Evolutionary conservation across 2,329 filamentous ascomycete genomes (phyloP), one percentile per base, ranked within the genome.

Genomic region (Diaporthe citrichinensis): DNA sequence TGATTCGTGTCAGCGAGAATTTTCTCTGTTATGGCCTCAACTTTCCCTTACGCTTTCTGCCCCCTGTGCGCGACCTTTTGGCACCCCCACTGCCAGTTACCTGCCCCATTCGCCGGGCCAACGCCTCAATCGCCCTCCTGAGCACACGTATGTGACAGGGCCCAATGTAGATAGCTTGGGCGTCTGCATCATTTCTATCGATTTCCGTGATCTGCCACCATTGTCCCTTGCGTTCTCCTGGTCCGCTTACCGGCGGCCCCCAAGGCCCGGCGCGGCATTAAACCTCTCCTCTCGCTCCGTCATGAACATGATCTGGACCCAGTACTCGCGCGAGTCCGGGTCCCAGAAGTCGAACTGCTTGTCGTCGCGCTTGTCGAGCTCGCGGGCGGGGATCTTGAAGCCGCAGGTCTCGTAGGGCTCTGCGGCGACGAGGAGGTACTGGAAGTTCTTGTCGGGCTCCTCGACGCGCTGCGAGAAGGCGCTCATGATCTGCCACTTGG

Each of bases 361-460:
- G 74, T 94, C 96, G 79, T 97, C 95, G 34, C 94, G 90, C 80
- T 95, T 91, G 86, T 99, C 97, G 76, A 99, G 92, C 88, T 98
- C 97, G 76, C 95, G 89, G 7, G 96, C 95, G 84, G 98, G 97
- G 73, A 99, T 88, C 89, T 99, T 99, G 85, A 99, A 98, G 6
- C 92, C 95, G 84, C 96, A 97, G 2, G 95, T 98, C 91, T 99
- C 96, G 86, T 99, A 99, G 15, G 97, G 97, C 87, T 99, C 97
- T 15, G 96, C 97, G 0, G 97, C 96, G 15, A 99, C 94, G 71
- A 98, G 89, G 79, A 99, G 88, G 83, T 98, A 99, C 89, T 99
- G 97, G 83, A 93, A 98, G 80, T 92, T 93, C 86, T 97, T 95
- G 84, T 99, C 96, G 15, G 95, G 95, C 77, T 98, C 95, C 85